These are phyloP conservation scores for Orbilia ellipsospora DNA, from an alignment of 2,329 filamentous ascomycete species.

Conservation along the genomic window DNA sequence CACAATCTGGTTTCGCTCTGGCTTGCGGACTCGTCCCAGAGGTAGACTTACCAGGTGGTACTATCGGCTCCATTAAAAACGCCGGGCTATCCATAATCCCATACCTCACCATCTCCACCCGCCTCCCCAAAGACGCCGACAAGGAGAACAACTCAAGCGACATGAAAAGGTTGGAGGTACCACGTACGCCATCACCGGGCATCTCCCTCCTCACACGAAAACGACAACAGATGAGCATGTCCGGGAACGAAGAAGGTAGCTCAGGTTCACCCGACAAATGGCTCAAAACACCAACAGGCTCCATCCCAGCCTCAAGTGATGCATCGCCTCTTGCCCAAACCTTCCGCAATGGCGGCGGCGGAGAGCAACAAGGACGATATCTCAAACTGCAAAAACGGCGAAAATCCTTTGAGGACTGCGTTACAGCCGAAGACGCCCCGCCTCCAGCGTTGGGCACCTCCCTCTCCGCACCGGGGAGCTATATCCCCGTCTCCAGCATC, in stretches of 20 bases:
- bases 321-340: conserved; percentile 37
- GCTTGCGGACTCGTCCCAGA: conserved; percentile 57
- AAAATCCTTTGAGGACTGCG: conserved; percentile 58
- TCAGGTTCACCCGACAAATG: conserved; percentile 57
- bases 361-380: conserved; percentile 32
- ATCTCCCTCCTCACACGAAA: conserved; percentile 56
- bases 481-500: conserved; percentile 54
- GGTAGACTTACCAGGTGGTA: conserved; percentile 57
- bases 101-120: conserved; percentile 31
- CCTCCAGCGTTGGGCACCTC: conserved; percentile 53
- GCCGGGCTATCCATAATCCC: conserved; percentile 46
- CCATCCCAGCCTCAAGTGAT: conserved; percentile 53
- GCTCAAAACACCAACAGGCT: conserved; percentile 58
- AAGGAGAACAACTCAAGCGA: conserved; percentile 44
- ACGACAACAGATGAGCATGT: conserved; percentile 55
- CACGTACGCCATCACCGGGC: conserved; percentile 50
- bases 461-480: conserved; percentile 45
- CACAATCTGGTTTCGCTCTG: conserved; percentile 57
- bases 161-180: conserved; percentile 46
- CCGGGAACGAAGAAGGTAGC: conserved; percentile 51
- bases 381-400: conserved; percentile 56
- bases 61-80: conserved; percentile 56
- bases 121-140: conserved; percentile 24
- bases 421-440: conserved; percentile 57
- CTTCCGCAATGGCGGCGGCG: conserved; percentile 30